Evolutionary conservation across 2,329 filamentous ascomycete species (phyloP), one percentile per base, ranked within the genome.

Genomic region (Aquanectria penicillioides): DNA sequence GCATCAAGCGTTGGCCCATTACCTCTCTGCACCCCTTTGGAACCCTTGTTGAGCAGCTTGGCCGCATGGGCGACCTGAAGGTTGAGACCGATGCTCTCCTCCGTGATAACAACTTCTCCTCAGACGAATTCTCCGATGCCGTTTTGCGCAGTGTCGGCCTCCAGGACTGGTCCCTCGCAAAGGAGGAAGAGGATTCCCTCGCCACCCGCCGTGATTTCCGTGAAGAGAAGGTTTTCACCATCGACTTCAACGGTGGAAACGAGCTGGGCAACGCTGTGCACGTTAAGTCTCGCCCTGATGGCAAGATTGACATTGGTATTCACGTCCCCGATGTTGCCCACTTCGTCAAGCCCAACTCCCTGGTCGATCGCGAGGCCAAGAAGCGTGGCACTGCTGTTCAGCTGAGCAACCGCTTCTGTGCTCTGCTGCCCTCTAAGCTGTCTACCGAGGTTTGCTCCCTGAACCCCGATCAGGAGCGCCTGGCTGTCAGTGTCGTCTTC

Each of bases 1-100:
- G 94, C 81, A 99, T 99, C 79, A 99, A 99, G 86, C 89, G 95
- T 73, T 99, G 95, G 95, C 95, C 95, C 63, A 99, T 99, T 72
- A 99, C 95, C 23, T 99, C 95, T n/a, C 87, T 99, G 54, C 95
- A 99, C 80, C 95, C 95, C 26, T 99, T 99, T 71, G 95, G 95
- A 74, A 99, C 95, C 8, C 88, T 99, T 41, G 94, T 98, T 51
- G 95, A 99, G 80, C 93, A 97, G 78, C 89, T 99, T 51, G 95
- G 95, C 62, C 92, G 93, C 75, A 98, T 98, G 92, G 95, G 95
- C 66, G 93, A 99, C 74, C 85, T 97, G 68, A 97, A 94, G 80
- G 94, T 99, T 57, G 95, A 99, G 80, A 99, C 95, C 3, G 95
- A 99, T 80, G 95, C 95, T 57, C 86, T 99, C 56, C 86, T 99